These are phyloP conservation scores for Lipomyces mesembrius DNA, from an alignment of 805 yeast species.

Conservation along the genomic window DNA sequence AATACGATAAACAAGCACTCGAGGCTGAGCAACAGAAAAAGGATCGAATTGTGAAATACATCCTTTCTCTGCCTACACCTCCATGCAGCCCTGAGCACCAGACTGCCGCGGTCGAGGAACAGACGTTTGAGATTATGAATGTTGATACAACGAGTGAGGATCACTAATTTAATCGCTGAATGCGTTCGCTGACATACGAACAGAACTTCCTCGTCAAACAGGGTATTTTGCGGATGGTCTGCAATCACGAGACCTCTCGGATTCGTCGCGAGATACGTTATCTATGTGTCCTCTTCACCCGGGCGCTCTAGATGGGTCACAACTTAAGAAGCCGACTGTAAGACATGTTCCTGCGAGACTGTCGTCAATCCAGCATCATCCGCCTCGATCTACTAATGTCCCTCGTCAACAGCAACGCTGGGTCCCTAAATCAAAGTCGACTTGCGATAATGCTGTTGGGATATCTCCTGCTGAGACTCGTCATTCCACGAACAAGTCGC, in stretches of 20 bases:
- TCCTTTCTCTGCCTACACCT: slow-evolving; percentile 4
- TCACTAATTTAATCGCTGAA: neutral
- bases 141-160: neutral
- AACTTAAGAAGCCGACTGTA: neutral
- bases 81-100: neutral
- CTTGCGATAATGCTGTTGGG: neutral
- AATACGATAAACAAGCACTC: neutral
- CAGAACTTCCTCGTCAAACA: neutral
- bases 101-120: neutral
- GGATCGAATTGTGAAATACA: slow-evolving; percentile 5
- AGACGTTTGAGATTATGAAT: neutral
- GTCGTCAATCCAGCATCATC: neutral
- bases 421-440: neutral
- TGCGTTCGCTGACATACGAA: neutral
- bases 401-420: neutral
- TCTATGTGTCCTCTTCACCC: too few relatives aligned
- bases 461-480: too few relatives aligned
- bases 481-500: neutral
- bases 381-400: neutral
- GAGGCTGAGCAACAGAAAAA: neutral
- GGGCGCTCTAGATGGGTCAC: too few relatives aligned
- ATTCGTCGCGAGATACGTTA: neutral
- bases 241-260: neutral
- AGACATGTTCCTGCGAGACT: slow-evolving; percentile 2
- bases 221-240: neutral